Evolutionary conservation across 768 basidiomycete species (phyloP).

Genomic region (Gymnopilus junonius): DNA sequence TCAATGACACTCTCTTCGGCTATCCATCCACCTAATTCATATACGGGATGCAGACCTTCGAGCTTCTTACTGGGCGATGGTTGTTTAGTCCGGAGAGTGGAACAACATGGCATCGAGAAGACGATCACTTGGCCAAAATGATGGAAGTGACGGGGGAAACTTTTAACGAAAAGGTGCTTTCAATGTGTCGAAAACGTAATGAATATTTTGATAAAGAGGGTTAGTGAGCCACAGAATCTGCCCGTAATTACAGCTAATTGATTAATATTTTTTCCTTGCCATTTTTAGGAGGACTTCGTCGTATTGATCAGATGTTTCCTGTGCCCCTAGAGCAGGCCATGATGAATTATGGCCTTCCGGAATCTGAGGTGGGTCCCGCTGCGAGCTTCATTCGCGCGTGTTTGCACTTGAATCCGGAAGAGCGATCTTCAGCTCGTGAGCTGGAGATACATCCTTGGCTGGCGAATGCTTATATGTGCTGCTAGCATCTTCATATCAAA

Average conservation of each 20-base stretch:
- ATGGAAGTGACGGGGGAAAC: constrained; percentile 29
- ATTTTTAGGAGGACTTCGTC: not conserved
- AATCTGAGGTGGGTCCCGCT: constrained; percentile 5
- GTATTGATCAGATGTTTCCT: not conserved
- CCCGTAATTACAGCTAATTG: not conserved
- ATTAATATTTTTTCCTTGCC: too few relatives aligned
- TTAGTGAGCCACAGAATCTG: not conserved
- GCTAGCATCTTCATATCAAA: too few relatives aligned
- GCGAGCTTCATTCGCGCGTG: constrained; percentile 13
- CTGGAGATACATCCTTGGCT: constrained; percentile 6
- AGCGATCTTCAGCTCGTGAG: constrained; percentile 1
- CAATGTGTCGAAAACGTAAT: constrained; percentile 4
- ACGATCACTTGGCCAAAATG: constrained; percentile 33
- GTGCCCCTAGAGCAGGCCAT: constrained; percentile 9
- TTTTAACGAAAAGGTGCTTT: constrained; percentile 21
- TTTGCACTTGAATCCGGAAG: constrained; percentile 1
- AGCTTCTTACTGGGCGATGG: constrained; percentile 27
- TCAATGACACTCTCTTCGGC: not conserved
- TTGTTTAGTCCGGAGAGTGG: constrained; percentile 26
- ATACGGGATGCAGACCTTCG: constrained; percentile 17
- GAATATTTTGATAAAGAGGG: constrained; percentile 12
- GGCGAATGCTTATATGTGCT: constrained; percentile 1
- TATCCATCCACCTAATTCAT: not conserved
- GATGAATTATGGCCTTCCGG: constrained; percentile 1
- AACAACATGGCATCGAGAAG: constrained; percentile 20